These are phyloP conservation scores for Orychophragmus violaceus DNA, from an alignment of 345 rosid species.

Conservation along the genomic window DNA sequence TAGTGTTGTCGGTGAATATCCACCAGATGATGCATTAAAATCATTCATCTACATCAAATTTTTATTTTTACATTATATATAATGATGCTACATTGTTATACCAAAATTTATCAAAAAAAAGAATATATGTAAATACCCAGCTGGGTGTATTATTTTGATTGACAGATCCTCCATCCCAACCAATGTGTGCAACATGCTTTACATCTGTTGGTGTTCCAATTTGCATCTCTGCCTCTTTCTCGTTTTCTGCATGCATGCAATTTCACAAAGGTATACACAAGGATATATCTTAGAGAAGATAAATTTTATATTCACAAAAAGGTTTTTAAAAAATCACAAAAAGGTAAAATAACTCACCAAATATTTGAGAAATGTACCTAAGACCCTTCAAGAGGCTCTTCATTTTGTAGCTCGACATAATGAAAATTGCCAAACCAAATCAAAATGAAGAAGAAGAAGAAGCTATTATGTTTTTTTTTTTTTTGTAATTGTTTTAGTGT, in stretches of 20 bases:
- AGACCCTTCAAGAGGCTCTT: conserved; percentile 63
- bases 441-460: not conserved
- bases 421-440: not conserved
- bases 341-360: conserved; percentile 43
- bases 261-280: not conserved
- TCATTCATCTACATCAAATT: conserved; percentile 16
- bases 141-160: conserved; percentile 43
- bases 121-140: conserved; percentile 38
- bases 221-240: conserved; percentile 71
- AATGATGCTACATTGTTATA: not conserved
- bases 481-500: no score
- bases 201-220: conserved; percentile 87
- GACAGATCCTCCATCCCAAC: conserved; percentile 63
- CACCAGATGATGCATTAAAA: conserved; percentile 16
- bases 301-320: not conserved
- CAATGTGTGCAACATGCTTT: conserved; percentile 94
- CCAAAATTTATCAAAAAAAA: not conserved
- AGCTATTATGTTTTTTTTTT: not conserved
- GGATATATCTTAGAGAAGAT: not conserved
- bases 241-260: conserved; percentile 44
- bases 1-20: conserved; percentile 1
- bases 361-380: conserved; percentile 63
- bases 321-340: no score
- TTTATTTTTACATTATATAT: not conserved
- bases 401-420: conserved; percentile 57